Evolutionary conservation across 306 rosid genomes (phyloP), one percentile per base, ranked within the genome.

Genomic region (Acacia confusa): DNA sequence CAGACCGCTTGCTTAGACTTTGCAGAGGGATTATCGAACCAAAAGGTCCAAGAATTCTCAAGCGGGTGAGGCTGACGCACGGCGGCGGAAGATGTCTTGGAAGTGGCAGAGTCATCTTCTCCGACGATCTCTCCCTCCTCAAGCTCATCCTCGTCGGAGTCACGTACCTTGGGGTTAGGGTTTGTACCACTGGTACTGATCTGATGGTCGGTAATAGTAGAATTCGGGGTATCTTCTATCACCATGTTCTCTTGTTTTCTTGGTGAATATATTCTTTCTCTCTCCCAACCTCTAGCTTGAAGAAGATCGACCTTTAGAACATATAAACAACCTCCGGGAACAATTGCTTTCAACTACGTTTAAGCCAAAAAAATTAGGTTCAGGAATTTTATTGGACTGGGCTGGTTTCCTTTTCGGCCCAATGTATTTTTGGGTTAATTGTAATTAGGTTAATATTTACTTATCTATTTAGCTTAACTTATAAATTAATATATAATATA

Each of bases 81-180:
- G 20, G 72, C 25, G 36, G 87, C 74, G 34, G 86, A 50, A 12
- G 93, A 78, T 2, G 83, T 69, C 76, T 85, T 88, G 48, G 92
- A 91, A 2, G 91, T 75, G 66, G 80, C 80, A 32, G 88, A 75
- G 12, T 85, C 94, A 0, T 86, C 93, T 6, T 78, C 97, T 6
- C 88, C 97, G 24, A 74, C 81, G 88, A 96, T 96, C 97, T 96
- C 99, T 73, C 99, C 99, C 43, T 93, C 99, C 76, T 93, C 98
- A 6, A 74, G 88, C 60, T 89, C 94, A 58, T 87, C 87, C 15
- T 89, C 88, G 22, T 85, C 88, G 53, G 47, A 70, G 12, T 84
- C 84, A 44, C 41, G 84, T 9, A 24, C 82, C 86, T 34, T 41
- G 6, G 74, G 32, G 19, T 74, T 41, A 41, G 75, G 75, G 57